These are phyloP conservation scores for Plantago elongata DNA, from an alignment of 257 asterid species.

Conservation along the genomic window DNA sequence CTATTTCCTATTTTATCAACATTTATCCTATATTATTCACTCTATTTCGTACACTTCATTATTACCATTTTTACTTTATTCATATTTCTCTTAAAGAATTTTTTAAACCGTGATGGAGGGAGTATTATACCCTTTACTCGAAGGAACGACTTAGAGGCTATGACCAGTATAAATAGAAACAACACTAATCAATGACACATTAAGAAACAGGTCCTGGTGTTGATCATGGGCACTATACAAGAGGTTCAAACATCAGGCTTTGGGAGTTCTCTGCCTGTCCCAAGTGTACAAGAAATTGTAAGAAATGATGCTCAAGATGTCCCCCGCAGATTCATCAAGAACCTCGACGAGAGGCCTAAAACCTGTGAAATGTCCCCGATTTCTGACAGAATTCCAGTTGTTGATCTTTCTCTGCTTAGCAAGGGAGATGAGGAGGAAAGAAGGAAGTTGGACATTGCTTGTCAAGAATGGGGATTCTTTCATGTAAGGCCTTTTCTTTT, in stretches of 20 bases:
- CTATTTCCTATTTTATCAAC: too few species aligned
- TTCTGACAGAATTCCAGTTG: conserved; percentile 32
- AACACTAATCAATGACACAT: too few species aligned
- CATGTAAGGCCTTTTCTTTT: conserved; percentile 23
- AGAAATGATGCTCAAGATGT: conserved; percentile 27
- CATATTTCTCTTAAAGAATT: too few species aligned
- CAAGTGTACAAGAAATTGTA: conserved; percentile 47
- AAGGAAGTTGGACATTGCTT: conserved; percentile 35
- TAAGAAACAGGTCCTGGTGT: background rate
- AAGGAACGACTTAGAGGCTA: too few species aligned
- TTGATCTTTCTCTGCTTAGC: conserved; percentile 30
- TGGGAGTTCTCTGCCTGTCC: conserved; percentile 42
- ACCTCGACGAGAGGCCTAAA: conserved; percentile 31
- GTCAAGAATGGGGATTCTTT: conserved; percentile 47
- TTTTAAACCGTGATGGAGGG: too few species aligned
- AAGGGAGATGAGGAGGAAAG: conserved; percentile 32
- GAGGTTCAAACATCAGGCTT: conserved; percentile 28
- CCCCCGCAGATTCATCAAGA: conserved; percentile 31
- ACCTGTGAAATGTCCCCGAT: conserved; percentile 2
- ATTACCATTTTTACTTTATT: too few species aligned
- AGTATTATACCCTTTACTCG: too few species aligned
- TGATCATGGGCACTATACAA: conserved; percentile 22
- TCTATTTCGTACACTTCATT: too few species aligned
- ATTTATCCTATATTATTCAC: too few species aligned
- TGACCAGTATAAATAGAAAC: too few species aligned